phyloP scores from a whole-genome alignment of 2,329 filamentous ascomycete genomes.

The Nectriaceae sp. region DNA sequence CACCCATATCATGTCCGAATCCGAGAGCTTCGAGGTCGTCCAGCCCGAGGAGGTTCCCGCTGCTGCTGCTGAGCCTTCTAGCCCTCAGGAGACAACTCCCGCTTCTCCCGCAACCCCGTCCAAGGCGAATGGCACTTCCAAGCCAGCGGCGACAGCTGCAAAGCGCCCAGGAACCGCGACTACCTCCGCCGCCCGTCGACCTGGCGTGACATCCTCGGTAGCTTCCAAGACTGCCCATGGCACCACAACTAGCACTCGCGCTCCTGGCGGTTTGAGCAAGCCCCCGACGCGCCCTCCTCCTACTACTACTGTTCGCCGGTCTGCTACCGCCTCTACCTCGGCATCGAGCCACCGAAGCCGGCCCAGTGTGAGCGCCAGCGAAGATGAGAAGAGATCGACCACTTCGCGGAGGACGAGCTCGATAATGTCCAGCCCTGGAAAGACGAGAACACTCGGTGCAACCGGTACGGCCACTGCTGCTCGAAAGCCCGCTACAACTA shows the following conservation, averaged over 20 bases:
- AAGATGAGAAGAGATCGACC: conserved; percentile 51
- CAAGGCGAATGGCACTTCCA: conserved; percentile 34
- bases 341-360: conserved; percentile 47
- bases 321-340: conserved; percentile 37
- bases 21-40: conserved; percentile 47
- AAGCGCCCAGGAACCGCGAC: conserved; percentile 40
- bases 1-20: conserved; percentile 46
- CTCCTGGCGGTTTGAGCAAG: conserved; percentile 47
- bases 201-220: conserved; percentile 31
- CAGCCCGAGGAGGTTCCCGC: conserved; percentile 44
- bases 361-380: conserved; percentile 50
- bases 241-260: conserved; percentile 36
- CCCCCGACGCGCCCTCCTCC: conserved; percentile 50
- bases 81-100: conserved; percentile 30
- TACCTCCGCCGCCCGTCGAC: conserved; percentile 35
- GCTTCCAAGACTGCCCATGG: conserved; percentile 27
- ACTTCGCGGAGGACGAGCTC: conserved; percentile 46
- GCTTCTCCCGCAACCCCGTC: conserved; percentile 35
- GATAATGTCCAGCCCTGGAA: conserved; percentile 41
- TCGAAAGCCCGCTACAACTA: conserved; percentile 36
- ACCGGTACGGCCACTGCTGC: conserved; percentile 33
- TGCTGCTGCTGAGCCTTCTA: conserved; percentile 24
- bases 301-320: conserved; percentile 34
- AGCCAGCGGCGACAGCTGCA: conserved; percentile 31
- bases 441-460: conserved; percentile 37